A percentile compares a stretch with the other conserved stretches of the same genome.
These are phyloP conservation scores for Chytriomyces sp. DNA, from an alignment of 192 early-diverging fungal species.

Conservation along the genomic window DNA sequence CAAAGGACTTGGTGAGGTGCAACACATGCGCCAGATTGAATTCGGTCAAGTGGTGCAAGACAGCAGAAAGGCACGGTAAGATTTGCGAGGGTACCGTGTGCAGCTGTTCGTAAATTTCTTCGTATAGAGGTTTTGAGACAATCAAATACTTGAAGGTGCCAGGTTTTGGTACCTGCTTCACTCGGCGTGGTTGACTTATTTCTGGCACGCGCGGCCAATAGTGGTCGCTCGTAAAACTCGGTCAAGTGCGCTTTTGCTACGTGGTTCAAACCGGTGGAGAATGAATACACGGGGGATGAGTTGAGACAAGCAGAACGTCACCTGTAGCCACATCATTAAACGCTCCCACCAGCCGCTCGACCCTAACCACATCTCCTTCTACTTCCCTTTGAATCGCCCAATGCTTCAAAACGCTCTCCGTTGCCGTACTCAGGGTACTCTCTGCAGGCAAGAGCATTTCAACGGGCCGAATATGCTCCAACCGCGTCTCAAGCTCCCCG, in stretches of 20 bases:
- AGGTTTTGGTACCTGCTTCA: conserved; percentile 11
- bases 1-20: conserved; percentile 58
- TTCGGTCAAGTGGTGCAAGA: conserved; percentile 61
- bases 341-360: conserved; percentile 55
- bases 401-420: conserved; percentile 54
- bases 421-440: conserved; percentile 49
- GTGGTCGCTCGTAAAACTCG: conserved; percentile 36
- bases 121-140: neutral
- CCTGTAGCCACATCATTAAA: conserved; percentile 46
- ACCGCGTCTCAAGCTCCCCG: conserved; percentile 67
- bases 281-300: neutral
- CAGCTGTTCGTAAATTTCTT: conserved; percentile 36
- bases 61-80: conserved; percentile 51
- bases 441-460: conserved; percentile 66
- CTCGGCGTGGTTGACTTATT: no score
- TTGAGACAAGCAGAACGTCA: neutral
- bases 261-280: no score
- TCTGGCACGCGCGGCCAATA: neutral
- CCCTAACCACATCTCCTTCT: conserved; percentile 49
- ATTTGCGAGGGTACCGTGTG: conserved; percentile 36
- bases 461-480: conserved; percentile 65
- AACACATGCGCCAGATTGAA: conserved; percentile 66
- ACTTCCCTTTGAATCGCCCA: conserved; percentile 8
- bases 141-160: conserved; percentile 3
- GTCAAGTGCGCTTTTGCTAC: conserved; percentile 25